Conservation (phyloP, 1,139 yeast species). For the Geotrichum reessii region DNA sequence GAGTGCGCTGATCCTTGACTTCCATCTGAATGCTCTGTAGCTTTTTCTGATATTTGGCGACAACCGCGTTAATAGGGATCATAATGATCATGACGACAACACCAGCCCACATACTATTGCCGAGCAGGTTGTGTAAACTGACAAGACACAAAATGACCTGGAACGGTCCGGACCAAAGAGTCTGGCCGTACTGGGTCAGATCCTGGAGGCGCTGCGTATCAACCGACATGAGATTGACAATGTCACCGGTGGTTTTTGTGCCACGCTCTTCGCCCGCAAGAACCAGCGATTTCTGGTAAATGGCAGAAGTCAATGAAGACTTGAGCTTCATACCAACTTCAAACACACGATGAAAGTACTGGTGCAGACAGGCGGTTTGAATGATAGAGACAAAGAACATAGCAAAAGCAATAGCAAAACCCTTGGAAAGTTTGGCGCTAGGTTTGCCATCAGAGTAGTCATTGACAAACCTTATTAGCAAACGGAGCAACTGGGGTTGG, state of each 20-base stretch:
- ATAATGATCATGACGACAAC: constrained; percentile 74
- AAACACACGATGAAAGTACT: constrained; percentile 83
- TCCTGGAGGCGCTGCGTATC: constrained; percentile 94
- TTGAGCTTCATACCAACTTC: constrained; percentile 88
- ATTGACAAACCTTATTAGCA: constrained; percentile 74
- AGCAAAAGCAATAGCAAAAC: constrained; percentile 71
- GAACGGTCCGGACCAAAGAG: constrained; percentile 95
- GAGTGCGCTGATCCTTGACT: constrained; percentile 61
- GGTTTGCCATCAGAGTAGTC: constrained; percentile 47
- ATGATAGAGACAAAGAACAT: constrained; percentile 80
- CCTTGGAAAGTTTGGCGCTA: constrained; percentile 53
- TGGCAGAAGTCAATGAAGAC: constrained; percentile 65
- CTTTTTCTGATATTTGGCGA: constrained; percentile 68
- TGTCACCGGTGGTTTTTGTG: constrained; percentile 86
- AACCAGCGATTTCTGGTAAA: constrained; percentile 73
- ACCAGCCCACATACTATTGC: constrained; percentile 97
- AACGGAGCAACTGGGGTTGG: constrained; percentile 80
- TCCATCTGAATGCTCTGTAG: constrained; percentile 74
- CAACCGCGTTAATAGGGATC: constrained; percentile 75
- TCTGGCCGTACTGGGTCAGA: constrained; percentile 75
- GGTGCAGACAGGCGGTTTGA: constrained; percentile 85
- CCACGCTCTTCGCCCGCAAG: constrained; percentile 82
- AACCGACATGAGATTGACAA: constrained; percentile 93
- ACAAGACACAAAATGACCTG: constrained; percentile 76
- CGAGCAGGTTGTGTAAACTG: constrained; percentile 70